Evolutionary conservation across 2,329 filamentous ascomycete genomes (phyloP), one percentile per base, ranked within the genome.

Genomic region (Sarocladium oryzae): DNA sequence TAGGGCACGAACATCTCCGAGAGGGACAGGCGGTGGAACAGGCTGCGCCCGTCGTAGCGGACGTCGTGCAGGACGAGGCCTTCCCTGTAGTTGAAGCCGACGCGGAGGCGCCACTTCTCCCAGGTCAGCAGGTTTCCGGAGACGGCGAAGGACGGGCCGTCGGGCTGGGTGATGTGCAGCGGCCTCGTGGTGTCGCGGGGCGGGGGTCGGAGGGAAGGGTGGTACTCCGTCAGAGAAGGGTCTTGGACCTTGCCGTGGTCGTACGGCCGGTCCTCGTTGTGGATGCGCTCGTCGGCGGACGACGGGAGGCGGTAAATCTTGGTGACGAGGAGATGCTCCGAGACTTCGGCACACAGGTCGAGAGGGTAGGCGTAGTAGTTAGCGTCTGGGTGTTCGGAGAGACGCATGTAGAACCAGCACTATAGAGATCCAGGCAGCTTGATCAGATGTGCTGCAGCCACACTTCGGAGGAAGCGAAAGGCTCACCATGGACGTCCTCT

Each of bases 1-100:
- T 86, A 87, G 1, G 81, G 81, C 0, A 85, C 81, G 18, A 78
- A 76, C 84, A 88, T 88, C 61, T 88, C 85, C 48, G 76, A 76
- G 28, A 87, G 70, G 26, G 77, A 78, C 15, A 88, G 62, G 1
- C 84, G 74, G 63, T 87, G 82, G 60, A 87, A 76, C 18, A 86
- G 67, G 51, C 75, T 79, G 36, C 81, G 73, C n/a, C 74, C 77
- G 58, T 83, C 80, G 57, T 84, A 87, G 56, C 74, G 73, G 8
- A 88, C 66, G 57, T 88, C 81, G 58, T 87, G 82, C 2, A 88
- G 73, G 2, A 82, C 82, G 10, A 79, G 75, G 38, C 84, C 84
- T 63, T 88, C 85, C 8, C 84, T 71, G 51, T 78, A 75, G 68
- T 85, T 86, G 70, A 85, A 87, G 11, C 78, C 77, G 10, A 88